Evolutionary conservation across 352 stramenopile species (phyloP), one percentile per base, ranked within the genome.

Genomic region (Blastocystis sp.): DNA sequence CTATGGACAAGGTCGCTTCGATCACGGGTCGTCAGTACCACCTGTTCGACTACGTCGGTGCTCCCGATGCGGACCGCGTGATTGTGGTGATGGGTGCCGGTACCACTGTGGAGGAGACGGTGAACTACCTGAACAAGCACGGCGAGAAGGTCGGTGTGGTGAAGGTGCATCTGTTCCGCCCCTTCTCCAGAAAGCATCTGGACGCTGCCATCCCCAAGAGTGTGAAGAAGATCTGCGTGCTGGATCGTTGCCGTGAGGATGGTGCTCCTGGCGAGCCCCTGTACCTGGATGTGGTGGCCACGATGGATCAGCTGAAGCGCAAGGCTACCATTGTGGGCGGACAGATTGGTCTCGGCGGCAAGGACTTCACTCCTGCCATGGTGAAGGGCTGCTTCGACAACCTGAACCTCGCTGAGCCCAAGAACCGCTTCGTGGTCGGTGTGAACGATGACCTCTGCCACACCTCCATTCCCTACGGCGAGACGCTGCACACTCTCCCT

Each of bases 21-120:
- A 92, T 93, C 45, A 90, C 93, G 40, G 91, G 93, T 89, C 91
- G 91, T 71, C 91, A 94, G 89, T 94, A 94, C 90, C 91, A 91
- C 28, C 90, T 94, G 65, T 94, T 93, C 90, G 92, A 95, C 89
- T 94, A 95, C 89, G 89, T 91, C 56, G 92, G 92, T 61, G 89
- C 90, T 0, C 17, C 89, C 2, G 91, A 95, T 64, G 92, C 92
- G 23, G 91, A 94, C 90, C 89, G 89, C 84, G 92, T 94, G 2
- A 89, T 94, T 52, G 92, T 94, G 10, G 91, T 94, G 67, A 90
- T 94, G 17, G 92, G 92, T 61, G 91, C 94, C 43, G 92, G 92
- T 1, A 90, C 91, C 1, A 88, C 89, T 9, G 91, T 91, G 10
- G 81, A 93, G 66, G 90, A 93, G 38, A 92, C 91, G 17, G 90